phyloP scores from a whole-genome alignment of 2,329 filamentous ascomycete genomes.

The Plectosphaerella sp. region DNA sequence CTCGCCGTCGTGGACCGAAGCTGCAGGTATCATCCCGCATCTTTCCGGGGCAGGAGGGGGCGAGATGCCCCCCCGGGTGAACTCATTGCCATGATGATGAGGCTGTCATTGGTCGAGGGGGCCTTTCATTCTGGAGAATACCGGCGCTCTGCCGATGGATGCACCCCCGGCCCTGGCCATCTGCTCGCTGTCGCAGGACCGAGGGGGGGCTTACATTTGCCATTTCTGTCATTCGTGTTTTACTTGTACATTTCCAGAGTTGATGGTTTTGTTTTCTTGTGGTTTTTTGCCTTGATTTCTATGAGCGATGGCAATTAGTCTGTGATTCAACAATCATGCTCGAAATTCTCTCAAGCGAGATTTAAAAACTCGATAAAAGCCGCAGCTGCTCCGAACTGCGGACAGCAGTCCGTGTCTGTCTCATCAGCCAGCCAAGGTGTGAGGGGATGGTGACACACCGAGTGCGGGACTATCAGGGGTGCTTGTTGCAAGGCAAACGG shows the following conservation, averaged over 20 bases:
- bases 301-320: too few relatives aligned
- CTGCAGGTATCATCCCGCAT: background rate
- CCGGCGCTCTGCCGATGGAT: too few relatives aligned
- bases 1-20: background rate
- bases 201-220: background rate
- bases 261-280: background rate
- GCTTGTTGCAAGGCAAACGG: background rate
- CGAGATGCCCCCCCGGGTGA: background rate
- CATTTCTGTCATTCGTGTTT: background rate
- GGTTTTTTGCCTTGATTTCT: background rate
- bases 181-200: too few relatives aligned
- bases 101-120: background rate
- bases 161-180: too few relatives aligned
- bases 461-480: background rate
- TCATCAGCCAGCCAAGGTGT: background rate
- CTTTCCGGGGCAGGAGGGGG: background rate
- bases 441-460: background rate
- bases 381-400: constrained; percentile 1
- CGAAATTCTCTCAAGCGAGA: background rate
- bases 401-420: background rate
- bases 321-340: background rate
- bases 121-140: too few relatives aligned
- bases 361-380: constrained; percentile 1
- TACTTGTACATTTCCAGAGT: background rate
- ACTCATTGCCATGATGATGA: background rate